Percentiles rank a stretch among this genome's conserved stretches.
Conservation (phyloP, 1,139 yeast species). For the Yamadazyma friedrichii region DNA sequence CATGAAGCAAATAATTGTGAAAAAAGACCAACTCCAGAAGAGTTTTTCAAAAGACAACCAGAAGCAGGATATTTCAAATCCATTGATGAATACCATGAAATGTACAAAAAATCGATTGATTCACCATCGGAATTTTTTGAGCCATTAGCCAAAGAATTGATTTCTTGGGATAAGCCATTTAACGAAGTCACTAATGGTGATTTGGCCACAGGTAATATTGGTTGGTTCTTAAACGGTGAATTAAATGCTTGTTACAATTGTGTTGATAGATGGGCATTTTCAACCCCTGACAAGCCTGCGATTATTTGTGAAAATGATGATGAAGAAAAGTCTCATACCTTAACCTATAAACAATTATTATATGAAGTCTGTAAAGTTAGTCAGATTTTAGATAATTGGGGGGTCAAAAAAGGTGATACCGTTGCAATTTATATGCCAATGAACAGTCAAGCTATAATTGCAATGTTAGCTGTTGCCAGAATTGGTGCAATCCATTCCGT, state of each 20-base stretch:
- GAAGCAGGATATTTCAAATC: constrained; percentile 45
- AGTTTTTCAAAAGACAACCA: constrained; percentile 75
- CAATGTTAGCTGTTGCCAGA: constrained; percentile 93
- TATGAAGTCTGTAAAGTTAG: constrained; percentile 88
- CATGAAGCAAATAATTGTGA: constrained; percentile 77
- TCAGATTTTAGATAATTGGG: constrained; percentile 82
- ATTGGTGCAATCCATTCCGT: constrained; percentile 97
- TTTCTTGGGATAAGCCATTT: constrained; percentile 86
- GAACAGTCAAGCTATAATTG: constrained; percentile 93
- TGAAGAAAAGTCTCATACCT: constrained; percentile 65
- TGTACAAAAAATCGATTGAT: constrained; percentile 75
- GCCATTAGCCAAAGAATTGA: constrained; percentile 70
- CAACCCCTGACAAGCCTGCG: constrained; percentile 84
- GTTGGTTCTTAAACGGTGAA: constrained; percentile 94
- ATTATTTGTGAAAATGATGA: constrained; percentile 95
- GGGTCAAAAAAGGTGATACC: constrained; percentile 89
- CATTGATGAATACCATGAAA: constrained; percentile 67
- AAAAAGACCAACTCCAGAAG: constrained; percentile 68
- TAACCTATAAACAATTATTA: constrained; percentile 85
- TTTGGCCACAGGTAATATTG: constrained; percentile 74
- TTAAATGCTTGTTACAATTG: constrained; percentile 93
- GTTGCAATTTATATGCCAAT: constrained; percentile 96
- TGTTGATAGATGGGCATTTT: constrained; percentile 93
- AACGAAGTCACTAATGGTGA: constrained; percentile 71
- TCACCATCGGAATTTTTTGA: constrained; percentile 88